phyloP scores from a whole-genome alignment of 257 asterid species.

The Nicotiana noctiflora region DNA sequence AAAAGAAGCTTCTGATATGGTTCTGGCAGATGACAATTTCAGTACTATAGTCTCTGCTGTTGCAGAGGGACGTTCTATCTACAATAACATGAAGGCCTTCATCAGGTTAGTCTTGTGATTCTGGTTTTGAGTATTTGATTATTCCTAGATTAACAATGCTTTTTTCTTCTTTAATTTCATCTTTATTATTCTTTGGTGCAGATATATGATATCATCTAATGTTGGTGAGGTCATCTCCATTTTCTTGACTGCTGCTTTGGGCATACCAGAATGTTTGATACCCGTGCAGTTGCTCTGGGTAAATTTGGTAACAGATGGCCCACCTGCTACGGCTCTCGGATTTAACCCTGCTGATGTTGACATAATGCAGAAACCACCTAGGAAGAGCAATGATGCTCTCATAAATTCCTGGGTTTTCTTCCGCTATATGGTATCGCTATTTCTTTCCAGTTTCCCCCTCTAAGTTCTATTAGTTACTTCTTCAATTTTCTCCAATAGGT shows the following conservation, averaged over 20 bases:
- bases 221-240: constrained; percentile 85
- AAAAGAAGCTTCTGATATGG: constrained; percentile 85
- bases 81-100: constrained; percentile 91
- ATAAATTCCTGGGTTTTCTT: constrained; percentile 72
- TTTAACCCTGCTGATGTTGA: constrained; percentile 87
- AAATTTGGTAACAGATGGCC: constrained; percentile 92
- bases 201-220: constrained; percentile 92
- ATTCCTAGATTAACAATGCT: not conserved
- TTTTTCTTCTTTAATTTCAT: not conserved
- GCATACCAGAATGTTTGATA: constrained; percentile 83
- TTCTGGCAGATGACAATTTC: constrained; percentile 90
- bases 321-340: constrained; percentile 94
- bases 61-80: constrained; percentile 85
- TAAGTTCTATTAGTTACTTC: not conserved
- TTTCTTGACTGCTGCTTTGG: constrained; percentile 79
- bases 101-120: constrained; percentile 43
- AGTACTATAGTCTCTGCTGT: constrained; percentile 83
- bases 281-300: constrained; percentile 95
- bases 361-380: constrained; percentile 82
- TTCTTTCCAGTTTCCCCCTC: not conserved
- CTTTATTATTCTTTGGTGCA: constrained; percentile 18
- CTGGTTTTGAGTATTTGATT: not conserved
- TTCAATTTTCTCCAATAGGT: not conserved
- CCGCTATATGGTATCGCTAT: constrained; percentile 57
- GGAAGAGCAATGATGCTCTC: constrained; percentile 69